These are phyloP conservation scores for Fusarium sp. DNA, from an alignment of 2,329 filamentous ascomycete genomes.

Conservation along the genomic window DNA sequence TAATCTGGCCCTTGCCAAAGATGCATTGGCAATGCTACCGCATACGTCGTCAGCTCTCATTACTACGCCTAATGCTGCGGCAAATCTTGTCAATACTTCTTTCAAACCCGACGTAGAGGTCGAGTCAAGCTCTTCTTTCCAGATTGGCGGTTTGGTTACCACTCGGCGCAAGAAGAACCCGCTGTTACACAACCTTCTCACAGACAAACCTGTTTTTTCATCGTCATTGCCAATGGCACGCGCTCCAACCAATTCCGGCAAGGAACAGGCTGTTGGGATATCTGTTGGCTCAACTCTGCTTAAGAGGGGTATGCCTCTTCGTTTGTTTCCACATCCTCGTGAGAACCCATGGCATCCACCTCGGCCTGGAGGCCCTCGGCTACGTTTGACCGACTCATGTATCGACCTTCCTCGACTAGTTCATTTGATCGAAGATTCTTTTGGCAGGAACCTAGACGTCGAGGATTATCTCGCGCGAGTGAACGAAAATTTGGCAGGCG, in stretches of 20 bases:
- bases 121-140: slow-evolving; percentile 66
- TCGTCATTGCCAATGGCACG: slow-evolving; percentile 86
- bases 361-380: slow-evolving; percentile 66
- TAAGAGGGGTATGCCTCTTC: slow-evolving; percentile 91
- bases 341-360: slow-evolving; percentile 77
- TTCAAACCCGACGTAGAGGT: slow-evolving; percentile 47
- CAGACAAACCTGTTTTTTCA: slow-evolving; percentile 92
- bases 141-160: slow-evolving; percentile 64
- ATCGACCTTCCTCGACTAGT: slow-evolving; percentile 88
- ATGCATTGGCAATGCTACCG: slow-evolving; percentile 81
- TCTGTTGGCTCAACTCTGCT: slow-evolving; percentile 78
- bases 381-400: slow-evolving; percentile 81
- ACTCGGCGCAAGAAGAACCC: slow-evolving; percentile 77
- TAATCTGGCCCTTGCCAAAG: slow-evolving; percentile 80
- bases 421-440: slow-evolving; percentile 93
- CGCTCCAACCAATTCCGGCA: slow-evolving; percentile 58
- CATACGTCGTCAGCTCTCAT: slow-evolving; percentile 88
- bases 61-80: slow-evolving; percentile 87
- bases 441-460: slow-evolving; percentile 85
- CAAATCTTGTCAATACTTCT: slow-evolving; percentile 60
- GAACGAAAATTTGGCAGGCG: slow-evolving; percentile 82
- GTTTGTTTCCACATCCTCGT: slow-evolving; percentile 83
- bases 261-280: slow-evolving; percentile 25
- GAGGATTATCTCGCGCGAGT: slow-evolving; percentile 86
- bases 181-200: slow-evolving; percentile 93